These are phyloP conservation scores for Phytophthora cactorum DNA, from an alignment of 352 stramenopile genomes.

Conservation along the genomic window DNA sequence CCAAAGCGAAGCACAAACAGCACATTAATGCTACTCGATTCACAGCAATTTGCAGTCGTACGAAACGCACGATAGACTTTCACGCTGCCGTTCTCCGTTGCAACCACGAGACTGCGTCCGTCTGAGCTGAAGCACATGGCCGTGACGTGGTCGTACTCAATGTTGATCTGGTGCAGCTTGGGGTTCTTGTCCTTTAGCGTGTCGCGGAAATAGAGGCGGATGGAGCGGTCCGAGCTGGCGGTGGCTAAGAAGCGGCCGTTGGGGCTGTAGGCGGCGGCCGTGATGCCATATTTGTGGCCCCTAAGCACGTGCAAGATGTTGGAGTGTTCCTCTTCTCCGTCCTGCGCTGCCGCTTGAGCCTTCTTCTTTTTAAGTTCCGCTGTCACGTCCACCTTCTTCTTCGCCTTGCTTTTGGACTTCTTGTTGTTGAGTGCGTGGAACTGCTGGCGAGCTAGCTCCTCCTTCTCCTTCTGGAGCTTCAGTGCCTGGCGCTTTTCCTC, in stretches of 20 bases:
- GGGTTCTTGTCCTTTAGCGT: constrained; percentile 68
- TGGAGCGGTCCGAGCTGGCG: constrained; percentile 74
- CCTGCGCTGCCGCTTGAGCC: constrained; percentile 14
- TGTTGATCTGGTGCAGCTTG: constrained; percentile 66
- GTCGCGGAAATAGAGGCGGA: constrained; percentile 74
- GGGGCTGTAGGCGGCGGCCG: constrained; percentile 69
- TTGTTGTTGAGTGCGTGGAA: constrained; percentile 53
- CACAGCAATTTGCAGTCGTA: not conserved
- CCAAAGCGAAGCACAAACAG: constrained; percentile 4
- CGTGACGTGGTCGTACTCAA: constrained; percentile 83
- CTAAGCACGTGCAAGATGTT: constrained; percentile 58
- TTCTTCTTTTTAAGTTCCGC: constrained; percentile 75
- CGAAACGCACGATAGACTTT: constrained; percentile 73
- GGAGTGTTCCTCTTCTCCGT: constrained; percentile 40
- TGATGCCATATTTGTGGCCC: constrained; percentile 78
- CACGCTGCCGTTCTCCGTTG: constrained; percentile 69
- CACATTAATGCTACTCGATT: constrained; percentile 4
- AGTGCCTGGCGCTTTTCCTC: constrained; percentile 45
- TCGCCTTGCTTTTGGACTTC: constrained; percentile 63
- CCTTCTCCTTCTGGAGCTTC: constrained; percentile 54
- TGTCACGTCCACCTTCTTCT: constrained; percentile 75
- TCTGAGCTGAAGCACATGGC: constrained; percentile 81
- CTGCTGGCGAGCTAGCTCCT: constrained; percentile 56
- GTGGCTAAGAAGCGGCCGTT: constrained; percentile 84
- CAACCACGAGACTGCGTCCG: constrained; percentile 71